These are phyloP conservation scores for Bruguiera parviflora DNA, from an alignment of 345 rosid species.

Conservation along the genomic window DNA sequence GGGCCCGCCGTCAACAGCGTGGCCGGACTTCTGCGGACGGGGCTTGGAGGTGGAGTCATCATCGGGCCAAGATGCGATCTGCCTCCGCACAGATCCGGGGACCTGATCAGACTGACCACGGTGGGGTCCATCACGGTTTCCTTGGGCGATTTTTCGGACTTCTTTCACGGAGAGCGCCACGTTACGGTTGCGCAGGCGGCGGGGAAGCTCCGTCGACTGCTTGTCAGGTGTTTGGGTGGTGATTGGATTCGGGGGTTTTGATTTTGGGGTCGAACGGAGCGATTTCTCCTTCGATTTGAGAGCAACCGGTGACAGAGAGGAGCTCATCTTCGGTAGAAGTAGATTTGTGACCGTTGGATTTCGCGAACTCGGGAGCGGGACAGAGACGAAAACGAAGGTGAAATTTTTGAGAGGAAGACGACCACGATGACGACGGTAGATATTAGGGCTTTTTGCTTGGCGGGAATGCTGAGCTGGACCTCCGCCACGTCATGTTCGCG, in stretches of 20 bases:
- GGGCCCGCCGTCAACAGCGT: neutral
- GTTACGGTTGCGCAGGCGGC: constrained; percentile 26
- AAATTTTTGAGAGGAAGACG: too few relatives aligned
- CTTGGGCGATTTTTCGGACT: constrained; percentile 17
- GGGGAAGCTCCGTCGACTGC: constrained; percentile 6
- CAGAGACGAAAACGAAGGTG: neutral
- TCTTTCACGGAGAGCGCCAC: constrained; percentile 24
- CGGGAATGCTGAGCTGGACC: constrained; percentile 38
- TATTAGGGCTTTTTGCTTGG: constrained; percentile 22
- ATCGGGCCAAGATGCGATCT: constrained; percentile 23
- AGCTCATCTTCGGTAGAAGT: neutral
- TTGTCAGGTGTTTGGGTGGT: constrained; percentile 24
- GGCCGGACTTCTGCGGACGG: neutral
- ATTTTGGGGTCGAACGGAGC: constrained; percentile 14
- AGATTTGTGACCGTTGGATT: neutral
- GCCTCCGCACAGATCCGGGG: constrained; percentile 22
- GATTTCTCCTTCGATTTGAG: constrained; percentile 9
- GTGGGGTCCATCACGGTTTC: neutral
- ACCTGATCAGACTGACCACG: constrained; percentile 18
- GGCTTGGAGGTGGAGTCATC: too few relatives aligned
- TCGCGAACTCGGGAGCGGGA: neutral
- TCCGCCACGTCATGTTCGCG: constrained; percentile 48
- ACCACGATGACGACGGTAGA: neutral
- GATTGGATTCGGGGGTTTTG: constrained; percentile 1
- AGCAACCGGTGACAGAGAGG: constrained; percentile 8